Percentiles rank a stretch among this genome's conserved stretches.
phyloP scores from a whole-genome alignment of 371 early-diverging fungal species.

The Mortierella sp. region DNA sequence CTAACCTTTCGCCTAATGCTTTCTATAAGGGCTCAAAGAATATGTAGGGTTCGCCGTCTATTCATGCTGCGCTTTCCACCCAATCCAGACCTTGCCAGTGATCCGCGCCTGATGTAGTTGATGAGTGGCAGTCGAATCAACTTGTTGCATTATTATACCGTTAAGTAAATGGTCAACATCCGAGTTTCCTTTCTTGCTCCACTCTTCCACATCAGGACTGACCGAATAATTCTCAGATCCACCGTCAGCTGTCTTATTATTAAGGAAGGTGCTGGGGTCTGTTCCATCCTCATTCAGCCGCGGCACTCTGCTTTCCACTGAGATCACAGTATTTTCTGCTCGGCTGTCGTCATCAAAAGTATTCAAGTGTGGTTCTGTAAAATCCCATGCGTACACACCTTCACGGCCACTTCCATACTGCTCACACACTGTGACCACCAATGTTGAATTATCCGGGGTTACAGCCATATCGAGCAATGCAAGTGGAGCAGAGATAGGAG shows the following conservation, averaged over 20 bases:
- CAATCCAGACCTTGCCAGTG: constrained; percentile 47
- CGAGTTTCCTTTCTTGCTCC: too few relatives aligned
- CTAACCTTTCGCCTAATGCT: too few relatives aligned
- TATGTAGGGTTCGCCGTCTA: too few relatives aligned
- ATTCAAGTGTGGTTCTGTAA: constrained; percentile 3
- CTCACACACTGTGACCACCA: constrained; percentile 36
- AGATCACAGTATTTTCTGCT: background rate
- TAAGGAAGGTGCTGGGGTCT: too few relatives aligned
- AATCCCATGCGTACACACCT: constrained; percentile 48
- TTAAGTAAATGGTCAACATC: constrained; percentile 10
- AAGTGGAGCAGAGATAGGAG: constrained; percentile 21
- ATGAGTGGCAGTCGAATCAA: constrained; percentile 20
- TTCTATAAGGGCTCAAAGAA: too few relatives aligned
- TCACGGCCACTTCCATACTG: constrained; percentile 34
- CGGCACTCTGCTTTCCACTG: background rate
- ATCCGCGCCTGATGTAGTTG: constrained; percentile 34
- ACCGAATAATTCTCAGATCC: too few relatives aligned
- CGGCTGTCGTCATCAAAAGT: background rate
- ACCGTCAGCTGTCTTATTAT: too few relatives aligned
- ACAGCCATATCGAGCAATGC: constrained; percentile 37
- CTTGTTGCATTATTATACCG: constrained; percentile 46
- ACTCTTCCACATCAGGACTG: too few relatives aligned
- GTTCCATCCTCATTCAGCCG: too few relatives aligned
- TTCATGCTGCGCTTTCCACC: constrained; percentile 15
- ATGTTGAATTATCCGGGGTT: constrained; percentile 36